Conservation (phyloP, 2,329 filamentous ascomycete species). For the Dactylella cylindrospora region DNA sequence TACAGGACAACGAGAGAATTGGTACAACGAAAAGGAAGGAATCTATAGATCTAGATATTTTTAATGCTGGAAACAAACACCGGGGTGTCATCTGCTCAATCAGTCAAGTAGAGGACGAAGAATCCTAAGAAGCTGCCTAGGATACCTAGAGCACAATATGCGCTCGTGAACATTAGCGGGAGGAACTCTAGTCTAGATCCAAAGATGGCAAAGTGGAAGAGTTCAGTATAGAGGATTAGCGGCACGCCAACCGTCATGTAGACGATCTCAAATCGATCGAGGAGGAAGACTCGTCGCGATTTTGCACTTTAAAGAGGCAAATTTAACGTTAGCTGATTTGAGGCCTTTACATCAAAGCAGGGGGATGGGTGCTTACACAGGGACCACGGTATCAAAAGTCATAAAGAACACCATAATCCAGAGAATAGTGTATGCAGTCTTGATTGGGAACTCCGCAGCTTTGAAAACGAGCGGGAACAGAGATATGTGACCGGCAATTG, state of each 20-base stretch:
- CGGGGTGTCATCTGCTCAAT: constrained; percentile 2
- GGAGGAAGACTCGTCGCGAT: constrained; percentile 77
- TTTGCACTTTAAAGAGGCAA: constrained; percentile 17
- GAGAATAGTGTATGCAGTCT: constrained; percentile 86
- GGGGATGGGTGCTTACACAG: constrained; percentile 64
- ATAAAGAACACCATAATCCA: constrained; percentile 87
- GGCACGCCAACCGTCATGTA: constrained; percentile 91
- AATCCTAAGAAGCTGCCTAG: constrained; percentile 95
- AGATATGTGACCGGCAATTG: constrained; percentile 90
- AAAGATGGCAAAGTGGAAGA: constrained; percentile 81
- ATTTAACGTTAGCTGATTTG: not conserved
- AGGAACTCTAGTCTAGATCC: constrained; percentile 82
- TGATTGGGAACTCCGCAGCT: constrained; percentile 86
- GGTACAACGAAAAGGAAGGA: constrained; percentile 14
- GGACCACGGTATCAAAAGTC: constrained; percentile 82
- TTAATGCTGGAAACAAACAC: not conserved
- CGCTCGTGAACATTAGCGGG: constrained; percentile 94
- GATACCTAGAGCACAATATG: constrained; percentile 91
- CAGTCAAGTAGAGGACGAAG: constrained; percentile 80
- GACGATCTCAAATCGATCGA: constrained; percentile 84
- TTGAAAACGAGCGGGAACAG: constrained; percentile 94
- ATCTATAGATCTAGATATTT: constrained; percentile 2
- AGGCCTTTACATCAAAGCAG: not conserved
- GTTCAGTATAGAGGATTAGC: constrained; percentile 81
- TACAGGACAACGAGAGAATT: not conserved